Conservation (phyloP, 768 basidiomycete genomes). For the Tulasnella sp. region DNA sequence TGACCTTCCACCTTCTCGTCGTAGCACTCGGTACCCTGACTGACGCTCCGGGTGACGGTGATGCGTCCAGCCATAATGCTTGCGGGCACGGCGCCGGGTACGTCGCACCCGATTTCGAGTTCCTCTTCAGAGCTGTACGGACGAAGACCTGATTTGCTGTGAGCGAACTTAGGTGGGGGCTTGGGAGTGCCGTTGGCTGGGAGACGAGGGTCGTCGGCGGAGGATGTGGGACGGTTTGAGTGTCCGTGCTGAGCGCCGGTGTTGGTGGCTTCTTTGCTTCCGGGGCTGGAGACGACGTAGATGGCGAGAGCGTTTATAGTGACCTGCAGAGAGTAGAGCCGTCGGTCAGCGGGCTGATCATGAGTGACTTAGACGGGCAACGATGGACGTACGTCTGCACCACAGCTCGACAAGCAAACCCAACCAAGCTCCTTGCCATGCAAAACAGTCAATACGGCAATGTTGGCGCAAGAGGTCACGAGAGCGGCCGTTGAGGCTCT, state of each 20-base stretch:
- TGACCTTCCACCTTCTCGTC: background rate
- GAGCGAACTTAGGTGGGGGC: background rate
- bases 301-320: slow-evolving; percentile 16
- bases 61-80: background rate
- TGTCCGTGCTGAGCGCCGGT: background rate
- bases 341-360: background rate
- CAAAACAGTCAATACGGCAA: slow-evolving; percentile 18
- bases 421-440: slow-evolving; percentile 19
- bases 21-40: background rate
- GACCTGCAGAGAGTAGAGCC: background rate
- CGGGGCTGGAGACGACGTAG: slow-evolving; percentile 8
- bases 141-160: background rate
- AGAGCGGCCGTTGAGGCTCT: slow-evolving; percentile 16
- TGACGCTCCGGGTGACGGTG: background rate
- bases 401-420: slow-evolving; percentile 18
- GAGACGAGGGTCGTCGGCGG: background rate
- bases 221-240: background rate
- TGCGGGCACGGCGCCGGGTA: background rate
- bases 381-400: background rate
- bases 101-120: no score
- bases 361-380: background rate
- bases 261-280: background rate
- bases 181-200: background rate
- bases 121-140: background rate
- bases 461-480: slow-evolving; percentile 19